These are phyloP conservation scores for Clonostachys rhizophaga DNA, from an alignment of 2,329 filamentous ascomycete genomes.

Conservation along the genomic window DNA sequence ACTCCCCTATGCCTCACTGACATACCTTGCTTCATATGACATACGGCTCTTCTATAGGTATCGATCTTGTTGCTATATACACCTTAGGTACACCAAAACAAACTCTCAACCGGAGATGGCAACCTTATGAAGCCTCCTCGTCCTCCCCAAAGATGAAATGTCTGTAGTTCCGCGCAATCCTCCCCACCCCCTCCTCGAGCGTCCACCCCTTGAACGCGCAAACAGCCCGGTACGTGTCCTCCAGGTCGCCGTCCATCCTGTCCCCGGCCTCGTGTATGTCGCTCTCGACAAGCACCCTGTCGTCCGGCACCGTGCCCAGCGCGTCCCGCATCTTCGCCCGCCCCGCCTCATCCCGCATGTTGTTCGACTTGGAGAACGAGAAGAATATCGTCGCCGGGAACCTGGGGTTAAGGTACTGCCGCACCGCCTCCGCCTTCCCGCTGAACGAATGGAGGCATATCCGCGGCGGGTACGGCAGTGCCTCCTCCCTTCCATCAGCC, in stretches of 20 bases:
- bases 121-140: no score
- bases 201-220: conserved; percentile 73
- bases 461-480: conserved; percentile 63
- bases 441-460: conserved; percentile 91
- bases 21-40: no score
- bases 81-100: no score
- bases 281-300: conserved; percentile 77
- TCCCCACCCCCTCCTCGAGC: conserved; percentile 61
- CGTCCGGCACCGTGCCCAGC: conserved; percentile 66
- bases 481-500: conserved; percentile 10
- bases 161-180: conserved; percentile 68
- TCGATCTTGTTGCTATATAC: no score
- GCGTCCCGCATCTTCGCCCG: conserved; percentile 52
- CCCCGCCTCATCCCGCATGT: conserved; percentile 51
- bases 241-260: conserved; percentile 70
- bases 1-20: no score
- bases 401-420: conserved; percentile 66
- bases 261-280: conserved; percentile 78
- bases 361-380: conserved; percentile 79
- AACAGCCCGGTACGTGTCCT: conserved; percentile 65
- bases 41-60: no score
- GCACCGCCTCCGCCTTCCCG: conserved; percentile 66
- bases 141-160: conserved; percentile 62
- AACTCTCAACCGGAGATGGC: no score
- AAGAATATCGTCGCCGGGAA: conserved; percentile 76